These are phyloP conservation scores for Oropetium thomaeum DNA, from an alignment of 176 grass and related monocot genomes.

Conservation along the genomic window DNA sequence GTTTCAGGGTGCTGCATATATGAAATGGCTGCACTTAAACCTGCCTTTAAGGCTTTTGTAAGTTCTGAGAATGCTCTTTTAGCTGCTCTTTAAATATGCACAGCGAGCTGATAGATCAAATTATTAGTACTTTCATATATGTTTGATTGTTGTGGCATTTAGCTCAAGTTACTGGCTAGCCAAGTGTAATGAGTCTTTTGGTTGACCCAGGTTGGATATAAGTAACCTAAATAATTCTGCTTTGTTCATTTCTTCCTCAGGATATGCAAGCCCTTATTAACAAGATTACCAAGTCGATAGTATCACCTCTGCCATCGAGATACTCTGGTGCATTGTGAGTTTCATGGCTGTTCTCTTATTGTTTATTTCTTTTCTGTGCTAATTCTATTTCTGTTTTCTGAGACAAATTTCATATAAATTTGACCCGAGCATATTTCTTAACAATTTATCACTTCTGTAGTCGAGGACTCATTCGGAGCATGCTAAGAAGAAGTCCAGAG, in stretches of 20 bases:
- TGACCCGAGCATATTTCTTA: neutral
- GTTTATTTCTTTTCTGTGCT: neutral
- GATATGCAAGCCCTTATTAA: constrained; percentile 79
- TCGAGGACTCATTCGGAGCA: constrained; percentile 78
- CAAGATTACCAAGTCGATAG: constrained; percentile 86
- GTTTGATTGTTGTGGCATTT: neutral
- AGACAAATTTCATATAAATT: no score
- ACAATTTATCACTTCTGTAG: constrained; percentile 42
- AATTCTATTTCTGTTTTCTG: no score
- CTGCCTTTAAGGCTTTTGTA: constrained; percentile 84
- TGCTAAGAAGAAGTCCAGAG: constrained; percentile 78
- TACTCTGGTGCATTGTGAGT: constrained; percentile 90
- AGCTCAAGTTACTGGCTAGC: neutral
- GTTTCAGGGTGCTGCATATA: constrained; percentile 90
- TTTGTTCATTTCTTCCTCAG: constrained; percentile 31
- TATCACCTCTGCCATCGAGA: constrained; percentile 63
- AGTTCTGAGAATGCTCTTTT: constrained; percentile 36
- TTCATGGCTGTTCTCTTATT: neutral
- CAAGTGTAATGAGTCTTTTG: neutral
- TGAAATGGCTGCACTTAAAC: constrained; percentile 82
- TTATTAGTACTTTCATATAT: neutral
- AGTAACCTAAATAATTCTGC: neutral
- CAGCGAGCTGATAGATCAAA: neutral
- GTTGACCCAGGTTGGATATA: neutral
- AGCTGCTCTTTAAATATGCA: neutral